These are phyloP conservation scores for Pythium utonaiense DNA, from an alignment of 352 stramenopile genomes.

Conservation along the genomic window DNA sequence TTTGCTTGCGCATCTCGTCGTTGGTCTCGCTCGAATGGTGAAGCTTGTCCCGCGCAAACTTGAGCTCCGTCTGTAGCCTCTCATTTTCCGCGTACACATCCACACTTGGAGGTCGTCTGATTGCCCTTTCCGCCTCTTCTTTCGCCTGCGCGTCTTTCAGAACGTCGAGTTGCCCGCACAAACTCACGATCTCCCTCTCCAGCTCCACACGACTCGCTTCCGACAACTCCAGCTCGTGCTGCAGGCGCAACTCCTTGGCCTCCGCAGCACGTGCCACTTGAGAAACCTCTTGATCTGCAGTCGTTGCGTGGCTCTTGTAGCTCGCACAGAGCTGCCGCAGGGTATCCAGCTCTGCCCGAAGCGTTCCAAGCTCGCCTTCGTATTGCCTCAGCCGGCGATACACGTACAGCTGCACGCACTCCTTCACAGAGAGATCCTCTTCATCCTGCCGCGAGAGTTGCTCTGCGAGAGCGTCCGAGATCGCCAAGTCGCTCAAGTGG, in stretches of 20 bases:
- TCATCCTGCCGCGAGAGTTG: constrained; percentile 55
- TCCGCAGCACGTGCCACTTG: constrained; percentile 31
- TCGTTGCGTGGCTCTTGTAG: constrained; percentile 32
- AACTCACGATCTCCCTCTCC: constrained; percentile 42
- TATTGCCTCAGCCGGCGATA: constrained; percentile 40
- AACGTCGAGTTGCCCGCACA: constrained; percentile 40
- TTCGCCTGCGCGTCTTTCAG: constrained; percentile 42
- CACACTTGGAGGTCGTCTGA: constrained; percentile 2
- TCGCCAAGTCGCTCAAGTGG: constrained; percentile 56
- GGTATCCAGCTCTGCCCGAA: constrained; percentile 35
- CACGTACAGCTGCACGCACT: constrained; percentile 58
- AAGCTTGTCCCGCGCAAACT: constrained; percentile 6
- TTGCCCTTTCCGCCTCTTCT: constrained; percentile 19
- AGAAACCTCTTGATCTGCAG: constrained; percentile 30
- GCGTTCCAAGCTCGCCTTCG: constrained; percentile 34
- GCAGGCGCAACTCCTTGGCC: constrained; percentile 31
- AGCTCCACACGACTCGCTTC: constrained; percentile 49
- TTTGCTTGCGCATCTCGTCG: constrained; percentile 19
- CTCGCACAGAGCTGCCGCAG: constrained; percentile 23
- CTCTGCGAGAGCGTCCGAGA: constrained; percentile 58
- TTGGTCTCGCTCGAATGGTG: constrained; percentile 4
- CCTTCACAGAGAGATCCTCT: constrained; percentile 50
- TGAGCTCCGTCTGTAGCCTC: constrained; percentile 27
- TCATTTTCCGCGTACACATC: constrained; percentile 38
- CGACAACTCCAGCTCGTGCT: constrained; percentile 49